Evolutionary conservation across 208 protist species (phyloP).

Genomic region (Wallacemonas rigidus): DNA sequence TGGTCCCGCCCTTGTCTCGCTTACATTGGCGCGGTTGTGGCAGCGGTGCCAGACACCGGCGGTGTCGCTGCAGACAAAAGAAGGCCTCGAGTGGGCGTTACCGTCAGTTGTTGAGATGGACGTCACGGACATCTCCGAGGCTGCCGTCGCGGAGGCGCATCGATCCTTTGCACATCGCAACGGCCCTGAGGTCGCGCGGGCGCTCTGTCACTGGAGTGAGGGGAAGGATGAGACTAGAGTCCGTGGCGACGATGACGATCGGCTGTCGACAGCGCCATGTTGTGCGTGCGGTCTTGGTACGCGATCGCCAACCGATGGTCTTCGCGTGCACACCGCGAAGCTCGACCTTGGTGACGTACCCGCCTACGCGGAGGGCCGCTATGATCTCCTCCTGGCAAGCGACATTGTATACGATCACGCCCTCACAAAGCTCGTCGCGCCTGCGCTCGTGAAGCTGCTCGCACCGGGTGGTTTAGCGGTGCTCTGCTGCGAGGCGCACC

Average conservation of each 20-base stretch:
- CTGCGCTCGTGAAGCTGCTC: conserved; percentile 40
- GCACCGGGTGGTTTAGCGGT: conserved; percentile 44
- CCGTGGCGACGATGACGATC: too few species aligned
- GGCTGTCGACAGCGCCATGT: too few species aligned
- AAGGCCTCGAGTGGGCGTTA: neutral
- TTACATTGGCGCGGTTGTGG: conserved; percentile 27
- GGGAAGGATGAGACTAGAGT: too few species aligned
- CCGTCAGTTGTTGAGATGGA: conserved; percentile 26
- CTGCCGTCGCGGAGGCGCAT: conserved; percentile 36
- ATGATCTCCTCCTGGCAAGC: conserved; percentile 52
- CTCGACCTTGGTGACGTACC: conserved; percentile 50
- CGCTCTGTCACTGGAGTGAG: neutral
- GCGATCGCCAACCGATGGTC: neutral
- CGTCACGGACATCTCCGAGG: conserved; percentile 48
- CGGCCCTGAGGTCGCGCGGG: conserved; percentile 15
- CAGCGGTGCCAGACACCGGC: neutral
- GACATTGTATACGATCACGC: conserved; percentile 66
- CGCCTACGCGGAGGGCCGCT: conserved; percentile 20
- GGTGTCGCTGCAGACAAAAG: too few species aligned
- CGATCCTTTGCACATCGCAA: conserved; percentile 34
- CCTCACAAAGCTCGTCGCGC: conserved; percentile 42
- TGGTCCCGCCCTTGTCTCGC: conserved; percentile 49
- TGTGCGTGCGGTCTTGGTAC: neutral
- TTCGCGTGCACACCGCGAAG: conserved; percentile 15
- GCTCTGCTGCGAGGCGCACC: conserved; percentile 65